These are phyloP conservation scores for Ichthyophthirius multifiliis DNA, from an alignment of 169 alveolate species.

Conservation along the genomic window DNA sequence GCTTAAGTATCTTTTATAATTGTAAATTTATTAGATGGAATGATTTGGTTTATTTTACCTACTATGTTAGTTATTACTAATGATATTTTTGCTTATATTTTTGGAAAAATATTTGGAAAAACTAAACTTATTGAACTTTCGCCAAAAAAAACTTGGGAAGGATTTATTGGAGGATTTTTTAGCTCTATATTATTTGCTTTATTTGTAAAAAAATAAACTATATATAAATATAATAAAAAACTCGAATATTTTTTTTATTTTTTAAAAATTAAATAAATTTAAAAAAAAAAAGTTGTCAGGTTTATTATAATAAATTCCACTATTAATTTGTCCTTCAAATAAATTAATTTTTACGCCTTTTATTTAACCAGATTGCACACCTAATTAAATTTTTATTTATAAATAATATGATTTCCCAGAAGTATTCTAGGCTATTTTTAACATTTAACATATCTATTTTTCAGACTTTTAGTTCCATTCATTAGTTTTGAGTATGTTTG, in stretches of 20 bases:
- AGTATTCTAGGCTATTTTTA: slow-evolving; percentile 4
- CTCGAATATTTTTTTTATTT: no score
- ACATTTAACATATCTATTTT: slow-evolving; percentile 22
- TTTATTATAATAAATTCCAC: slow-evolving; percentile 62
- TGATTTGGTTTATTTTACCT: slow-evolving; percentile 96
- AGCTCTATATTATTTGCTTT: slow-evolving; percentile 75
- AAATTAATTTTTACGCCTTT: slow-evolving; percentile 85
- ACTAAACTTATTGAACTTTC: slow-evolving; percentile 92
- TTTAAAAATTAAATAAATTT: neutral
- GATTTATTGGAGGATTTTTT: slow-evolving; percentile 92
- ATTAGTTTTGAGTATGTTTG: slow-evolving; percentile 92
- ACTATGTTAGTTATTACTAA: slow-evolving; percentile 91
- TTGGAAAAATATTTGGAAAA: slow-evolving; percentile 95
- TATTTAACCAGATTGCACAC: slow-evolving; percentile 50
- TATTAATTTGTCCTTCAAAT: slow-evolving; percentile 90
- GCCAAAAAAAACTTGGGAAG: slow-evolving; percentile 99
- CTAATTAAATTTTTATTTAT: slow-evolving; percentile 38
- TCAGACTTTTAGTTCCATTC: slow-evolving; percentile 89
- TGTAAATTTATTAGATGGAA: slow-evolving; percentile 23
- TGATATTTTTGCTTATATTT: slow-evolving; percentile 95
- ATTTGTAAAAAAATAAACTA: slow-evolving; percentile 10
- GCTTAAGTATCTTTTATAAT: slow-evolving; percentile 26
- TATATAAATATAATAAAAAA: neutral
- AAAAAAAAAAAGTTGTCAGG: slow-evolving; percentile 35
- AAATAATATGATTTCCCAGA: slow-evolving; percentile 46